Percentiles rank a stretch among this genome's conserved stretches.
These are phyloP conservation scores for Primulina eburnea DNA, from an alignment of 257 asterid species.

Conservation along the genomic window DNA sequence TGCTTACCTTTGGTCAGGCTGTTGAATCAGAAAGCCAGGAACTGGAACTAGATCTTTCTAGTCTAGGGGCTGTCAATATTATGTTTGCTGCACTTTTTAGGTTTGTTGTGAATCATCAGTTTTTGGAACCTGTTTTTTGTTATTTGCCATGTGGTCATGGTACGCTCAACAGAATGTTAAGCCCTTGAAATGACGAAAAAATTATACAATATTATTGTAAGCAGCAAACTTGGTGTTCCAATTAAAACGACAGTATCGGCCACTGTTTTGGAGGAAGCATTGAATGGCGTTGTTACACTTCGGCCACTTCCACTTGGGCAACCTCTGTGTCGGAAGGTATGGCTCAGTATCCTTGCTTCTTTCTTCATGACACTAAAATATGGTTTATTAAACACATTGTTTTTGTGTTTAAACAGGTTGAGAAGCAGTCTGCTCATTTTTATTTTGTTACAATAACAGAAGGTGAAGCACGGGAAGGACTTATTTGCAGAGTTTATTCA, in stretches of 20 bases:
- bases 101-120: constrained; percentile 36
- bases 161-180: constrained; percentile 5
- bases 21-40: constrained; percentile 93
- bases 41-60: constrained; percentile 95
- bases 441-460: constrained; percentile 86
- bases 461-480: constrained; percentile 76
- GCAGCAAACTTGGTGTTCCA: constrained; percentile 96
- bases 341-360: constrained; percentile 13
- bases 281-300: constrained; percentile 67
- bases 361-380: constrained; percentile 6
- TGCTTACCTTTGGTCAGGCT: constrained; percentile 50
- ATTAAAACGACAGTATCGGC: constrained; percentile 95
- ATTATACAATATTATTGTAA: constrained; percentile 26
- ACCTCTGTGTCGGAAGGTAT: constrained; percentile 78
- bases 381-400: constrained; percentile 26
- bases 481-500: constrained; percentile 81
- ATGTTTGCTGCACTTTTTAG: constrained; percentile 98
- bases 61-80: constrained; percentile 91
- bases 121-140: constrained; percentile 13
- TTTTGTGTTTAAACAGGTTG: constrained; percentile 64
- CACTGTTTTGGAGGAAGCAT: constrained; percentile 91
- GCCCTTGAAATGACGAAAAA: constrained; percentile 19
- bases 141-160: constrained; percentile 6
- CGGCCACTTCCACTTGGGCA: constrained; percentile 73
- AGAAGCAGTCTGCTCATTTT: constrained; percentile 94